phyloP scores from a whole-genome alignment of 352 stramenopile species.

The Pythium rishiriense region DNA sequence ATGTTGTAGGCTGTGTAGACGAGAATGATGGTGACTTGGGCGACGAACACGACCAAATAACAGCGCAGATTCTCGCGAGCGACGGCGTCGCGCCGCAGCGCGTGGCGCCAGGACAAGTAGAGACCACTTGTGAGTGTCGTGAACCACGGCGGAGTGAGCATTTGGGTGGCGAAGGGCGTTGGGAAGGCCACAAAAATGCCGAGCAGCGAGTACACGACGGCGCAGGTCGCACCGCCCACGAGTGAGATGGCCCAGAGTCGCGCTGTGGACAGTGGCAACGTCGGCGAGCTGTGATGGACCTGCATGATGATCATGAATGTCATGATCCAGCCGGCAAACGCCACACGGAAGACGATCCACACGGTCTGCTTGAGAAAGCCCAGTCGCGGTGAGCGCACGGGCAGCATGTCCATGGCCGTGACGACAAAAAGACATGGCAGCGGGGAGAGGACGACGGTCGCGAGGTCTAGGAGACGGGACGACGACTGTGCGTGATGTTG shows the following conservation, averaged over 20 bases:
- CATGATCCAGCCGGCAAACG: background rate
- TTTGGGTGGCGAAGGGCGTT: conserved; percentile 5
- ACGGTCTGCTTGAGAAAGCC: background rate
- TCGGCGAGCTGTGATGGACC: conserved; percentile 5
- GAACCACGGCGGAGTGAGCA: background rate
- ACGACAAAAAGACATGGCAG: background rate
- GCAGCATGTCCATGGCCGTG: background rate
- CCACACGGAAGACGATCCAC: conserved; percentile 3
- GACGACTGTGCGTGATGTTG: background rate
- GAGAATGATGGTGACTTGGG: conserved; percentile 10
- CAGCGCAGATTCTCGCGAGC: background rate
- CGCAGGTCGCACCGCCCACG: background rate
- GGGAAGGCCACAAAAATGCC: conserved; percentile 13
- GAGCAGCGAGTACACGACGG: background rate
- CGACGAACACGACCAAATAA: conserved; percentile 5
- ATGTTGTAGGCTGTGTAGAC: conserved; percentile 8
- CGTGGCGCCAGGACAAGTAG: conserved; percentile 1
- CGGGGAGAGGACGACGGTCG: background rate
- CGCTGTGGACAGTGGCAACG: background rate
- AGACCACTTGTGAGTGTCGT: background rate
- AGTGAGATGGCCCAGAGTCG: background rate
- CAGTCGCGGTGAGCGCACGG: background rate
- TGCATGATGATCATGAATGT: background rate
- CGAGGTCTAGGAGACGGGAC: background rate
- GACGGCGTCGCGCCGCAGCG: background rate